These are phyloP conservation scores for Fusarium sp. DNA, from an alignment of 2,329 filamentous ascomycete species.

Conservation along the genomic window DNA sequence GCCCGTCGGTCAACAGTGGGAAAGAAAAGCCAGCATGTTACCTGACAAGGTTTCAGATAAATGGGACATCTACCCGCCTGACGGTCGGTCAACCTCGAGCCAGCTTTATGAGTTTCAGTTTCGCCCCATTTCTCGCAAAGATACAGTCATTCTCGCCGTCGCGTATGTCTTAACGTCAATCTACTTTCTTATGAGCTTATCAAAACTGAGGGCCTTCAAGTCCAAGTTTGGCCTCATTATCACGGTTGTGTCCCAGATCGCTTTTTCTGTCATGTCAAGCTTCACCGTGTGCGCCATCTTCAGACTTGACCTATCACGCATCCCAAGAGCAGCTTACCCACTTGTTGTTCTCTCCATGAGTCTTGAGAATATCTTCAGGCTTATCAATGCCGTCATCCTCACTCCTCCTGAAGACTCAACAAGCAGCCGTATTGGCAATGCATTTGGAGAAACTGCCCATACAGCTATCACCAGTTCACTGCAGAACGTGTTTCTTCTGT, in stretches of 20 bases:
- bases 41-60: constrained; percentile 58
- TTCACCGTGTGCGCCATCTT: constrained; percentile 82
- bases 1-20: constrained; percentile 72
- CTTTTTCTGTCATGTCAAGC: constrained; percentile 78
- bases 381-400: constrained; percentile 80
- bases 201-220: constrained; percentile 77
- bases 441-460: constrained; percentile 77
- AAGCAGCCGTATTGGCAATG: constrained; percentile 74
- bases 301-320: constrained; percentile 77
- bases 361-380: constrained; percentile 79
- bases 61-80: constrained; percentile 73
- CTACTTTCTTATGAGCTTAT: constrained; percentile 74
- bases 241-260: constrained; percentile 75
- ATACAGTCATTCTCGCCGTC: constrained; percentile 69
- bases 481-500: constrained; percentile 75
- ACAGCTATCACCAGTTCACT: constrained; percentile 72
- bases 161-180: constrained; percentile 71
- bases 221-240: constrained; percentile 77
- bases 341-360: constrained; percentile 81
- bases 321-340: constrained; percentile 79
- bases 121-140: constrained; percentile 73
- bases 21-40: constrained; percentile 64
- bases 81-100: constrained; percentile 63
- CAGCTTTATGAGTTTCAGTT: constrained; percentile 83
- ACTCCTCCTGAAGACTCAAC: constrained; percentile 75